Base-by-base conservation (phyloP, 2,329 filamentous ascomycete species). In the Chlorencoelia australis region DNA sequence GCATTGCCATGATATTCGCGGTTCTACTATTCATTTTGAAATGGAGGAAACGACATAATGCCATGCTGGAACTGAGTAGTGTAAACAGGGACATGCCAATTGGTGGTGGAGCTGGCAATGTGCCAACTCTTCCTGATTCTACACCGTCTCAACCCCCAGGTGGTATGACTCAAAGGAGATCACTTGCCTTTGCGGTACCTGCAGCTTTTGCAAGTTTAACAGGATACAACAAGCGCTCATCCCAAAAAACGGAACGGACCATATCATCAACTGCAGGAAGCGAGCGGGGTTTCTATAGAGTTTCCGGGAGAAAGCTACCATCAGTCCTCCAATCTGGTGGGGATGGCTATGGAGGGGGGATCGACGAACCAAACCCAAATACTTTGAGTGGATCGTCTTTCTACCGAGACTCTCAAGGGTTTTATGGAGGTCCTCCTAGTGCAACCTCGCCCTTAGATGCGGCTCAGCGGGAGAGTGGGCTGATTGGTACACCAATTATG, bases 281-380 rank as follows among this genome's bases (percentile, higher is more conserved):
- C 18, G 74, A 80, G 50, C 62, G 65, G 42, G 72, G 75, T 1
- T 82, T 82, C 53, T 71, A 78, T 43, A 71, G 75, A 19, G 69
- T 82, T 2, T 77, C 76, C 5, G 77, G 77, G 42, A 68, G 69
- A 49, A 81, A 80, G 50, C 55, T 82, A 39, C 71, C 73, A 3
- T 75, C 77, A 2, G 75, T 80, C 7, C 58, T 81, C 24, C 65
- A 73, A 40, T 65, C 64, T 30, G 75, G 76, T 10, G 76, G 75
- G 5, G 75, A 80, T 51, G 76, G 76, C 2, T 80, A 75, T 55
- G 66, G 66, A 14, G 73, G 73, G 40, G 64, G 39, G 8, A 58
- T 45, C 46, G 30, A 25, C 22, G 44, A 45, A 21, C 44, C 45
- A 32, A 44, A 53, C 42, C 7, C 47, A 28, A 49, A 61, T 50